Conservation (phyloP, 106 monocot genomes). For the Triglochin maritima region DNA sequence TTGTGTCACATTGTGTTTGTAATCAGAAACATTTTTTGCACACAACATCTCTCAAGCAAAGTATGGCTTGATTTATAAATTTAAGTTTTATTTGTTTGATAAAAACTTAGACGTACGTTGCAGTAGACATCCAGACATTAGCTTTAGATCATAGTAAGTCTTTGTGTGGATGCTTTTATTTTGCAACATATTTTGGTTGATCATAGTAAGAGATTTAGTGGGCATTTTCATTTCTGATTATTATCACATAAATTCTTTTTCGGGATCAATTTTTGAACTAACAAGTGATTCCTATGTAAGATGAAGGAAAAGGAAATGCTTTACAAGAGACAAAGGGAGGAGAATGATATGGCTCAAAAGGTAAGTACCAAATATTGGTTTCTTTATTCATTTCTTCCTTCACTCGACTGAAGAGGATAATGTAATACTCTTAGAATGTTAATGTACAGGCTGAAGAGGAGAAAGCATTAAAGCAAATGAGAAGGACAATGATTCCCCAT, state of each 20-base stretch:
- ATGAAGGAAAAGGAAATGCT: slow-evolving; percentile 68
- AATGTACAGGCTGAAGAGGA: slow-evolving; percentile 67
- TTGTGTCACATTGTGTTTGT: too few species aligned
- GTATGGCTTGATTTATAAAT: too few species aligned
- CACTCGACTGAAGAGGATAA: background rate
- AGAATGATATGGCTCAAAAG: slow-evolving; percentile 52
- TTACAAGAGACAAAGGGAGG: slow-evolving; percentile 81
- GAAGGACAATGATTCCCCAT: slow-evolving; percentile 81
- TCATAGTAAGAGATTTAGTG: too few species aligned
- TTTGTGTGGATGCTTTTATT: background rate
- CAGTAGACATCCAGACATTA: too few species aligned
- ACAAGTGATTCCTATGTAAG: slow-evolving; percentile 16
- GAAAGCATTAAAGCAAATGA: slow-evolving; percentile 76
- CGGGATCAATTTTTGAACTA: background rate
- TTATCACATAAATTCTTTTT: background rate
- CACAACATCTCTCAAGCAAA: too few species aligned
- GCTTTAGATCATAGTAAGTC: too few species aligned
- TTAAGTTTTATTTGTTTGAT: too few species aligned
- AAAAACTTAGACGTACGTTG: too few species aligned
- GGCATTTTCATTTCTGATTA: background rate
- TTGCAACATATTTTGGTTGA: background rate
- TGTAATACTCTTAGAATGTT: background rate
- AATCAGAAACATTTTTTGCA: too few species aligned
- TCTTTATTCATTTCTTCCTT: background rate
- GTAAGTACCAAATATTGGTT: slow-evolving; percentile 21